phyloP scores from a whole-genome alignment of 208 protist species.

The Trypanosoma scelopori region DNA sequence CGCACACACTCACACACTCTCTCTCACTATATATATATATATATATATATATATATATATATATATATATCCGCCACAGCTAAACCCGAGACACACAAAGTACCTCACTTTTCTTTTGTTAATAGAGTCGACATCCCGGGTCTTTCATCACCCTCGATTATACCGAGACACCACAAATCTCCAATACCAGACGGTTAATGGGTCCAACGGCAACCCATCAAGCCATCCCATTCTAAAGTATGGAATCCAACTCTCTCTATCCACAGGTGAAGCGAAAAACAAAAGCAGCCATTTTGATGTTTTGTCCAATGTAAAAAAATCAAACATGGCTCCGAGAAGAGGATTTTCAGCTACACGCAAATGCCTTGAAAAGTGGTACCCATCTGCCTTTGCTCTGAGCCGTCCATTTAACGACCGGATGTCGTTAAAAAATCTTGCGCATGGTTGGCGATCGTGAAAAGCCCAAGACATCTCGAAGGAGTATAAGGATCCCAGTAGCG shows the following conservation, averaged over 20 bases:
- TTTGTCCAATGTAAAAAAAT: constrained; percentile 27
- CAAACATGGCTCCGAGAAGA: constrained; percentile 9
- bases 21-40: no score
- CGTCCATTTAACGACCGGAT: constrained; percentile 33
- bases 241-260: constrained; percentile 14
- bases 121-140: not conserved
- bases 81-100: not conserved
- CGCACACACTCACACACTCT: no score
- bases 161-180: constrained; percentile 17
- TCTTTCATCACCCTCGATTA: not conserved
- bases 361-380: constrained; percentile 3
- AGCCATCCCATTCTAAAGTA: constrained; percentile 27
- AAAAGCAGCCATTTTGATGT: constrained; percentile 21
- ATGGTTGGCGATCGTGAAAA: constrained; percentile 30
- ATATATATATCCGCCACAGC: not conserved
- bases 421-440: constrained; percentile 37
- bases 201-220: constrained; percentile 26
- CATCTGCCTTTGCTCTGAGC: constrained; percentile 16
- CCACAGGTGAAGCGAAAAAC: not conserved
- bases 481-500: constrained; percentile 27
- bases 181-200: constrained; percentile 31
- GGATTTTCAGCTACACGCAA: not conserved
- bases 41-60: no score
- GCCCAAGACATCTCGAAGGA: constrained; percentile 36
- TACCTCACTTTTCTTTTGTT: no score